Evolutionary conservation across 177 flowering plant genomes (phyloP), one percentile per base, ranked within the genome.

Genomic region (Telopea speciosissima): DNA sequence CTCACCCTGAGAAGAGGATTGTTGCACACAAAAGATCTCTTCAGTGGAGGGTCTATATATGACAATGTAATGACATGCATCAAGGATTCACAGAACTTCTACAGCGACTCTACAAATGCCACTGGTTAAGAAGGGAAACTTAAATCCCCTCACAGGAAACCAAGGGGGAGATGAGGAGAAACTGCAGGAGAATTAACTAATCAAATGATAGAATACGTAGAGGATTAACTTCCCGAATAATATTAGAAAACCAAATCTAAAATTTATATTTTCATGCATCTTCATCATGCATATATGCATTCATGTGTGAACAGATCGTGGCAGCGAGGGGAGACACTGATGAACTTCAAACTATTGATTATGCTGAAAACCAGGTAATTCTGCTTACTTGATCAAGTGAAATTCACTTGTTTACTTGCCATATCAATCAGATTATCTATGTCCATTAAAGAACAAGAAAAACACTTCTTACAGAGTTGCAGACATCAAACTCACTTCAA

Each of bases 91-190:
- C 61, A 66, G 25, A 60, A 56, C 3, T 80, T 80, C 69, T 74
- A 65, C 54, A 64, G 66, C 13, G 80, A 72, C 68, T 77, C 77
- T 62, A 76, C 76, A 19, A 74, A 72, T 67, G 82, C 82, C 49
- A 80, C 33, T 80, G 82, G 61, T 69, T 49, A 80, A 80, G 75
- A 61, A 77, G 78, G 76, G 80, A 54, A 74, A 80, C 71, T 11
- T 71, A 69, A 77, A 49, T 62, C 65, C 73, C 28, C 68, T 74
- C 17, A n/a, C n/a, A n/a, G n/a, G n/a, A n/a, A n/a, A n/a, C n/a
- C n/a, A n/a, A n/a, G n/a, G n/a, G n/a, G n/a, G n/a, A n/a, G n/a
- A n/a, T n/a, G n/a, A 74, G 82, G 33, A 77, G 68, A 69, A 70
- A 77, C 52, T 74, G 82, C 63, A 72, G 69, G 25, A 72, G 40